These are phyloP conservation scores for Botrytis fabae DNA, from an alignment of 2,329 filamentous ascomycete species.

Conservation along the genomic window DNA sequence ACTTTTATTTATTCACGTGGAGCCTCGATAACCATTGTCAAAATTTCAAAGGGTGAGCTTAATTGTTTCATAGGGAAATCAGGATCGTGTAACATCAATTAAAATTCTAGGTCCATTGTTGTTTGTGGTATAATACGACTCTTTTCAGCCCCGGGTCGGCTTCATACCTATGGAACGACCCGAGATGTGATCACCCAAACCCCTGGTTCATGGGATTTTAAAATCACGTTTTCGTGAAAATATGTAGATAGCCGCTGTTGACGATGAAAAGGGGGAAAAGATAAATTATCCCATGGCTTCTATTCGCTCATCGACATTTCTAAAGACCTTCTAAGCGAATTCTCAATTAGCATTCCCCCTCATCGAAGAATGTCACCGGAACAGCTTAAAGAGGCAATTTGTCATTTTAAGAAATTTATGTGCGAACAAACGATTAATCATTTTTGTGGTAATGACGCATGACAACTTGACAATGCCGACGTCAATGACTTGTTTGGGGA, in stretches of 20 bases:
- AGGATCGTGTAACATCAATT: neutral
- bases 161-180: conserved; percentile 31
- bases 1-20: neutral
- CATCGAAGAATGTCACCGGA: neutral
- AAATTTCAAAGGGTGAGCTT: neutral
- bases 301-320: neutral
- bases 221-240: conserved; percentile 13
- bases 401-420: neutral
- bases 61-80: neutral
- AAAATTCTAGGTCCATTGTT: neutral
- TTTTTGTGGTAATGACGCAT: neutral
- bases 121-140: conserved; percentile 6
- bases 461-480: neutral
- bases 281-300: neutral
- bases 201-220: conserved; percentile 31
- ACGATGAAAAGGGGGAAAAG: conserved; percentile 22
- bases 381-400: neutral
- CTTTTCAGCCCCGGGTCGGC: conserved; percentile 17
- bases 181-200: conserved; percentile 34
- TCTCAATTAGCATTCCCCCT: neutral
- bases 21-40: neutral
- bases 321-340: neutral
- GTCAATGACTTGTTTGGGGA: neutral
- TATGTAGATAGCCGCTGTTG: conserved; percentile 22
- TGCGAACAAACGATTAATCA: neutral